Base-by-base conservation (phyloP, 768 basidiomycete species). In the Collybia mongolica region DNA sequence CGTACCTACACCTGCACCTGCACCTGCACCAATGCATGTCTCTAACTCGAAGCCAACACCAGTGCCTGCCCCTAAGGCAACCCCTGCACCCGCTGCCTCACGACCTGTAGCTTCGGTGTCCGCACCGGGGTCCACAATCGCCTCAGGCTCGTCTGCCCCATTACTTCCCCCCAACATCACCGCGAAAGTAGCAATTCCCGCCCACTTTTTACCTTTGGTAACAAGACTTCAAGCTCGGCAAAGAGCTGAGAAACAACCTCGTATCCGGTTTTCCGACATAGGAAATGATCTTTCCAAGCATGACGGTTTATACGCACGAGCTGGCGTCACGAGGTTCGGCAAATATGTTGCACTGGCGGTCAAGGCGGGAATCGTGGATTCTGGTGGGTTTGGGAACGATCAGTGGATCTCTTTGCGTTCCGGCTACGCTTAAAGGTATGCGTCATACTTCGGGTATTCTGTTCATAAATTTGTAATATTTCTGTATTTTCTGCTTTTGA, bases 311-410 rank as follows among this genome's bases (percentile, higher is more conserved):
- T 65, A 65, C 52, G 39, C 42, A 14, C 54, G 48, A 18, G 63
- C 61, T 12, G 56, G 54, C 12, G 59, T 62, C 11, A 44, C 51
- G 15, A 60, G 46, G 14, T 67, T 67, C 37, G 47, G 54, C 5
- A 48, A 56, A 17, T 67, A 60, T 26, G 54, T 63, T 5, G 20
- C 51, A n/a, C 40, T 60, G 47, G 66, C 66, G 8, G 55, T 51
- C 35, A 50, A 54, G 8, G 57, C 54, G 15, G 60, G 57, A n/a
- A 52, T 67, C 28, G 54, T 65, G 18, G 48, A 47, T 8, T 46
- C 52, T 19, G 60, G 63, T 14, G 63, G 61, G n/a, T 26, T 20
- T 3, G 58, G 55, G 29, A 52, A 48, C 32, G 39, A 54, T 20
- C 44, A 54, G 14, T 65, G 66, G 65, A 58, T 67, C 19, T 37